phyloP scores from a whole-genome alignment of 768 basidiomycete genomes.

The Kwoniella pini region DNA sequence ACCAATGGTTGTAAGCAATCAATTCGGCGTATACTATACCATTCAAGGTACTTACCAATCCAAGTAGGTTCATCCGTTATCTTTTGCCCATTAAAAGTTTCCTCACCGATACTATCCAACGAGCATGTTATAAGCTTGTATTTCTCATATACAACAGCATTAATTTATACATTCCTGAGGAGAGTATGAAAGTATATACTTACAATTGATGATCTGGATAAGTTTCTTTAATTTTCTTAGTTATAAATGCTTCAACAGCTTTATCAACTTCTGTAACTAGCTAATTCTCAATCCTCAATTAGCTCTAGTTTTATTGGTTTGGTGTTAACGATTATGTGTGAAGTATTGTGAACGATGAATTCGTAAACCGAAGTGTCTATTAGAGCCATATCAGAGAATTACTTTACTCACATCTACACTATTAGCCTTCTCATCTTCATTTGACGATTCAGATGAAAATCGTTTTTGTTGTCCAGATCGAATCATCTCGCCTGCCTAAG shows the following conservation, averaged over 20 bases:
- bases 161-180: no score
- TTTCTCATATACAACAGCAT: no score
- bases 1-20: no score
- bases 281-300: slow-evolving; percentile 23
- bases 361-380: neutral
- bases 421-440: slow-evolving; percentile 83
- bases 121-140: no score
- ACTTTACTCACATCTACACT: slow-evolving; percentile 66
- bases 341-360: no score
- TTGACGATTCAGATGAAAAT: slow-evolving; percentile 58
- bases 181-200: slow-evolving; percentile 57
- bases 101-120: slow-evolving; percentile 83
- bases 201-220: slow-evolving; percentile 84
- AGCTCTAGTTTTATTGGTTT: no score
- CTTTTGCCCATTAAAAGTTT: slow-evolving; percentile 67
- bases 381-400: neutral
- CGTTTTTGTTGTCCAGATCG: slow-evolving; percentile 68
- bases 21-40: slow-evolving; percentile 7
- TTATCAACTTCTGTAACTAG: slow-evolving; percentile 95
- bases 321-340: no score
- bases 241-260: slow-evolving; percentile 81
- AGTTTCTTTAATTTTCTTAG: slow-evolving; percentile 63
- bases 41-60: slow-evolving; percentile 70
- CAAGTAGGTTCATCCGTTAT: slow-evolving; percentile 89
- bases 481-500: slow-evolving; percentile 46